Percentiles rank a stretch among this genome's conserved stretches.
Conservation (phyloP, 2,329 filamentous ascomycete genomes). For the Ophiosphaerella herpotricha region DNA sequence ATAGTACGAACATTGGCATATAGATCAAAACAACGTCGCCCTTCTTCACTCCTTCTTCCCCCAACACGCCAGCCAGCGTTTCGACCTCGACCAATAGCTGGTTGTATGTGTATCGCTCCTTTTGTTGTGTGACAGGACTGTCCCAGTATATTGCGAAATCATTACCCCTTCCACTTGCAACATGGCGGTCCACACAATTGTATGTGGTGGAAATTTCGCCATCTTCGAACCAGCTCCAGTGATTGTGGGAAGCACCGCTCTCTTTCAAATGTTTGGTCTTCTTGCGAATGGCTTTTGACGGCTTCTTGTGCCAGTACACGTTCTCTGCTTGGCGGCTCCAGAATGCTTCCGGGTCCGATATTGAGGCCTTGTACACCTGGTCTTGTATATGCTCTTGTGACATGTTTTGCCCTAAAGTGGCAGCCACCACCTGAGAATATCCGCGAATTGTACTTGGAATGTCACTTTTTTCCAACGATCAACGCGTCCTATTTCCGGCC, state of each 20-base stretch:
- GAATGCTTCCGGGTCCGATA: slow-evolving; percentile 72
- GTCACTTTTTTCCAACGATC: no score
- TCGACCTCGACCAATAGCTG: slow-evolving; percentile 80
- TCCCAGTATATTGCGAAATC: slow-evolving; percentile 82
- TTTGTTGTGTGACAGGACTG: slow-evolving; percentile 77
- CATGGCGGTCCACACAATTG: slow-evolving; percentile 89
- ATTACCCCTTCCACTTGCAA: slow-evolving; percentile 73
- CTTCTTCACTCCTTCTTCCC: slow-evolving; percentile 78
- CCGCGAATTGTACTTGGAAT: no score
- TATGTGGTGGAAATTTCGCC: slow-evolving; percentile 90
- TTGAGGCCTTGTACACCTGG: slow-evolving; percentile 59
- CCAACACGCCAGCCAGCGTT: slow-evolving; percentile 77
- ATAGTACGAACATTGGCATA: slow-evolving; percentile 75
- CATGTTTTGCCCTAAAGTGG: not conserved
- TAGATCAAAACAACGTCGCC: slow-evolving; percentile 91
- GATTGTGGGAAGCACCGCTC: slow-evolving; percentile 66
- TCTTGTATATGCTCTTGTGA: slow-evolving; percentile 50
- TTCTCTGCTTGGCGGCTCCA: slow-evolving; percentile 76
- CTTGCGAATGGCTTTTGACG: slow-evolving; percentile 63
- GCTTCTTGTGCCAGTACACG: slow-evolving; percentile 80
- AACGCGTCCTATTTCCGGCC: no score
- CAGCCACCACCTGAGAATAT: no score
- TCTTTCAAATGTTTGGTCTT: slow-evolving; percentile 66
- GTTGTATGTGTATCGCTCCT: slow-evolving; percentile 74
- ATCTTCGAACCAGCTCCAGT: slow-evolving; percentile 89